Evolutionary conservation across 352 stramenopile genomes (phyloP).

Genomic region (Globisporangium spinosum): DNA sequence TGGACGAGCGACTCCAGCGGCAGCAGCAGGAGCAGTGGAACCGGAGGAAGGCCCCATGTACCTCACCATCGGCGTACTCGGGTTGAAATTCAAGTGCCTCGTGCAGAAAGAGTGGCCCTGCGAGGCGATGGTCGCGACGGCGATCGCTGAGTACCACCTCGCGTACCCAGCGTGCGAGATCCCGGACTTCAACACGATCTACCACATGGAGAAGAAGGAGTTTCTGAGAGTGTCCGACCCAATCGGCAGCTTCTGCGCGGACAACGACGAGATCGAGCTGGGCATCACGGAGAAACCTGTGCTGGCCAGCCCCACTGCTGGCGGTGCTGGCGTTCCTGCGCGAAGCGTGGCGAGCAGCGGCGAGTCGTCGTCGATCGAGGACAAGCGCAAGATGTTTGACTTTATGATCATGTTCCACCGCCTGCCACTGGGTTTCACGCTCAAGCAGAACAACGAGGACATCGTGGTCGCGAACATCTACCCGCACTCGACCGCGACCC

Average conservation of each 20-base stretch:
- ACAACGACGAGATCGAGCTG: conserved; percentile 67
- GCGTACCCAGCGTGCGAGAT: conserved; percentile 60
- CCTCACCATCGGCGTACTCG: conserved; percentile 45
- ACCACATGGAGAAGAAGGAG: conserved; percentile 56
- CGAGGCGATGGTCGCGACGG: conserved; percentile 56
- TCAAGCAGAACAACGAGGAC: conserved; percentile 72
- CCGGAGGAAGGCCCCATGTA: conserved; percentile 29
- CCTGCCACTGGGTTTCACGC: conserved; percentile 80
- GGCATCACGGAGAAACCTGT: conserved; percentile 35
- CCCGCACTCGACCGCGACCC: conserved; percentile 65
- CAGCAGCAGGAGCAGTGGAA: background rate
- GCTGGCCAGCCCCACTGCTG: conserved; percentile 1
- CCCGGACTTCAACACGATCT: conserved; percentile 72
- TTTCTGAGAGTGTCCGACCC: conserved; percentile 42
- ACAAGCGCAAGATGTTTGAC: conserved; percentile 38
- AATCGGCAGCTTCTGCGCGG: conserved; percentile 47
- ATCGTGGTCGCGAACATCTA: conserved; percentile 86
- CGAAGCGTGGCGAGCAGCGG: conserved; percentile 28
- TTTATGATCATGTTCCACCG: conserved; percentile 84
- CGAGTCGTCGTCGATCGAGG: conserved; percentile 18
- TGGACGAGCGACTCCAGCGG: conserved; percentile 7
- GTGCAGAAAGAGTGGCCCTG: conserved; percentile 63
- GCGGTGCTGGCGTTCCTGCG: background rate
- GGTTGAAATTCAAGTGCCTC: conserved; percentile 48
- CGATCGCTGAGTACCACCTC: conserved; percentile 61